phyloP scores from a whole-genome alignment of 2,329 filamentous ascomycete species.

The Fusarium longipes region DNA sequence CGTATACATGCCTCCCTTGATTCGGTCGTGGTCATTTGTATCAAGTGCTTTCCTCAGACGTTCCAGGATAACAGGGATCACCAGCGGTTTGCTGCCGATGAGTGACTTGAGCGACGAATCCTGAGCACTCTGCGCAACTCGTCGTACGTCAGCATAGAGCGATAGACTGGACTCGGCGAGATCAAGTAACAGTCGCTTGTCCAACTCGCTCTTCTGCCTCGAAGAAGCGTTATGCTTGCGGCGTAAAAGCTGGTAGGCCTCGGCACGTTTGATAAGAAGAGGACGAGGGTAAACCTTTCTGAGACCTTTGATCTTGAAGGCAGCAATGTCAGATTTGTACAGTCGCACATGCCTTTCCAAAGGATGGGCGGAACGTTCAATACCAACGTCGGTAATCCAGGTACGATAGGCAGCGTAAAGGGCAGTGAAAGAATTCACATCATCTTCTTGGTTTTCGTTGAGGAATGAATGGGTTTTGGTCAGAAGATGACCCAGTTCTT shows the following conservation, averaged over 20 bases:
- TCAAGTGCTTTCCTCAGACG: slow-evolving; percentile 82
- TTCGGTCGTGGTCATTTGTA: slow-evolving; percentile 84
- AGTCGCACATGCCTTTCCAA: slow-evolving; percentile 87
- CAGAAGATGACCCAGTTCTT: slow-evolving; percentile 81
- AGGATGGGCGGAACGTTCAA: slow-evolving; percentile 93
- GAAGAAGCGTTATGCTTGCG: slow-evolving; percentile 92
- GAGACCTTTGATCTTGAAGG: slow-evolving; percentile 94
- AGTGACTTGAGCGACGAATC: slow-evolving; percentile 94
- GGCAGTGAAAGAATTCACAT: slow-evolving; percentile 93
- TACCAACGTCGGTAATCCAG: slow-evolving; percentile 98
- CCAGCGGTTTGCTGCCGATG: slow-evolving; percentile 85
- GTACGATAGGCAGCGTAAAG: slow-evolving; percentile 92
- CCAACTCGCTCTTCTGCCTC: slow-evolving; percentile 87
- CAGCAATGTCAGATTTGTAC: slow-evolving; percentile 85
- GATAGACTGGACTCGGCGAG: slow-evolving; percentile 91
- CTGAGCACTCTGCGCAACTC: slow-evolving; percentile 89
- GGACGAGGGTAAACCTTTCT: slow-evolving; percentile 93
- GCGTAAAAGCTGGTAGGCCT: slow-evolving; percentile 94
- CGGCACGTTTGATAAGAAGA: slow-evolving; percentile 89
- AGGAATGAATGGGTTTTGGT: slow-evolving; percentile 89
- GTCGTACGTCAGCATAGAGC: slow-evolving; percentile 93
- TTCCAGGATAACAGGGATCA: slow-evolving; percentile 88
- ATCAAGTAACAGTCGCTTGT: slow-evolving; percentile 85
- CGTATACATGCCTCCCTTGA: slow-evolving; percentile 95
- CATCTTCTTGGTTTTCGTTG: slow-evolving; percentile 86